Evolutionary conservation across 23 red algal species (phyloP).

Genomic region (Chondrus crispus): DNA sequence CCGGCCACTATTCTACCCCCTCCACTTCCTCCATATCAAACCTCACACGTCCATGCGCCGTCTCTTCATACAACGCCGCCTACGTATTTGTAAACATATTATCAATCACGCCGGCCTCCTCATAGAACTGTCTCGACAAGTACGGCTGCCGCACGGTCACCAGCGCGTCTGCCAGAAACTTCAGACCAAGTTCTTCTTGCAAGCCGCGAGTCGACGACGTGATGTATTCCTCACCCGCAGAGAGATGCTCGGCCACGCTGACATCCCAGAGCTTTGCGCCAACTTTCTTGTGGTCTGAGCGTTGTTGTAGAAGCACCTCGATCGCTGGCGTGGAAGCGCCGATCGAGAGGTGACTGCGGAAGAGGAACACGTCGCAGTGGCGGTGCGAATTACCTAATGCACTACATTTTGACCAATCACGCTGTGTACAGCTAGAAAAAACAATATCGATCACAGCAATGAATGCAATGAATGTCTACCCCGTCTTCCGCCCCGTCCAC

Average conservation of each 20-base stretch:
- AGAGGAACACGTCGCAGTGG: conserved; percentile 65
- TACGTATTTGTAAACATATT: conserved; percentile 42
- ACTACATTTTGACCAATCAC: no score
- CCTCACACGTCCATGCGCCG: conserved; percentile 1
- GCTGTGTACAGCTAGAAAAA: no score
- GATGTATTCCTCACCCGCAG: conserved; percentile 42
- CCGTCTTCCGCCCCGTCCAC: neutral
- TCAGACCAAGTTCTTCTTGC: conserved; percentile 57
- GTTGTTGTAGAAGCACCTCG: conserved; percentile 67
- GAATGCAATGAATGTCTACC: no score
- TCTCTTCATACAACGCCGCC: conserved; percentile 22
- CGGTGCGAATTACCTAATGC: no score
- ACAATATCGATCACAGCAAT: no score
- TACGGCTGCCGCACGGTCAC: conserved; percentile 38
- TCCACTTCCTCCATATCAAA: conserved; percentile 34
- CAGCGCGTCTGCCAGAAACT: neutral
- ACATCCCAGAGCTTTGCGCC: conserved; percentile 58
- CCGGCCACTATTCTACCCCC: conserved; percentile 27
- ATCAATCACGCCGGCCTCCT: conserved; percentile 31
- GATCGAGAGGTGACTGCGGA: neutral
- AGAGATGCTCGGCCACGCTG: conserved; percentile 70
- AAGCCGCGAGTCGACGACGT: conserved; percentile 54
- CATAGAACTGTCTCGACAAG: conserved; percentile 31
- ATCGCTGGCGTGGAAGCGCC: neutral
- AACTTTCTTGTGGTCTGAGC: conserved; percentile 52